Conservation (phyloP, 2,329 filamentous ascomycete genomes). For the Botrytis galanthina region DNA sequence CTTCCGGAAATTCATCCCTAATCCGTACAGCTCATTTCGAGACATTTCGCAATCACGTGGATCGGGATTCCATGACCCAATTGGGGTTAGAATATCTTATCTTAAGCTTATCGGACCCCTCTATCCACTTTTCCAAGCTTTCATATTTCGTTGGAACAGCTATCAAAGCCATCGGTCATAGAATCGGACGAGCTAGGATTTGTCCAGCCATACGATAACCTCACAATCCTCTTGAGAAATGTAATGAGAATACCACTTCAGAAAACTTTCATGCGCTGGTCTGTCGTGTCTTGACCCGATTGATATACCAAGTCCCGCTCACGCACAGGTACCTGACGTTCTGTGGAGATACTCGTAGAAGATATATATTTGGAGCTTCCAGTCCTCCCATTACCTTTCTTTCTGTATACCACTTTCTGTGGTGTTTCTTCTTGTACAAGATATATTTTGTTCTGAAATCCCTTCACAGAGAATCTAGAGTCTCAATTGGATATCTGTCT, state of each 20-base stretch:
- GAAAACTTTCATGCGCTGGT: not conserved
- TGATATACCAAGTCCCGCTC: slow-evolving; percentile 35
- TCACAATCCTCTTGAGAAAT: not conserved
- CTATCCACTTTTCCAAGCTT: not conserved
- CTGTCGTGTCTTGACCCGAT: slow-evolving; percentile 30
- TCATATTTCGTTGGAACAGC: not conserved
- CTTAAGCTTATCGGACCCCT: not conserved
- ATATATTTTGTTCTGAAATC: not conserved
- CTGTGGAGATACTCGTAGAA: slow-evolving; percentile 18
- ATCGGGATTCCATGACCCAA: slow-evolving; percentile 2
- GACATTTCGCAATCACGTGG: not conserved
- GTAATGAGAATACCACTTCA: slow-evolving; percentile 18
- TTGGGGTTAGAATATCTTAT: slow-evolving; percentile 2
- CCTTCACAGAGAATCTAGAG: not conserved
- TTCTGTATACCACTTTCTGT: slow-evolving; percentile 14
- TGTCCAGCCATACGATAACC: not conserved
- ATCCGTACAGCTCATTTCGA: not conserved
- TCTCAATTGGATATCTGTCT: not conserved
- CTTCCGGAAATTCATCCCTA: slow-evolving; percentile 13
- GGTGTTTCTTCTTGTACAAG: not conserved
- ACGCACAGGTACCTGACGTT: slow-evolving; percentile 13
- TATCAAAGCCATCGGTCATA: not conserved
- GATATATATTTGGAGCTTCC: slow-evolving; percentile 25
- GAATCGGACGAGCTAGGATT: not conserved
- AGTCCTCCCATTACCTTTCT: slow-evolving; percentile 17